Conservation (phyloP, 441 rosid species). For the Erysimum pusillum region DNA sequence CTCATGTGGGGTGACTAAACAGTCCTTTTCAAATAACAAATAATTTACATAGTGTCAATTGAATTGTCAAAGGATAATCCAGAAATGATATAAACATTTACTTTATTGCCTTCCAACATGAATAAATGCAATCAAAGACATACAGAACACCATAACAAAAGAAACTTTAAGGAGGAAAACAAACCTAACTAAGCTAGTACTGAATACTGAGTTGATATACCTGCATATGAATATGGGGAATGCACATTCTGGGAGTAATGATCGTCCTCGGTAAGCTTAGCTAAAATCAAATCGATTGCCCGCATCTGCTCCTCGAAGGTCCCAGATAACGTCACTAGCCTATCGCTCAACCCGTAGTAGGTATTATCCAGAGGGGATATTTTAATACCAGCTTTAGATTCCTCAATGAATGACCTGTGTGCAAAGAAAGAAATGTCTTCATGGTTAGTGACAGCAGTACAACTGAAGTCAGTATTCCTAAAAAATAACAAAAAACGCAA, state of each 20-base stretch:
- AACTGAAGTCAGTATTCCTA: constrained; percentile 20
- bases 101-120: constrained; percentile 14
- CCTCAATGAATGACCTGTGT: constrained; percentile 94
- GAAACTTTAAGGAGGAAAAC: constrained; percentile 19
- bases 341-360: constrained; percentile 89
- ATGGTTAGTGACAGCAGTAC: neutral
- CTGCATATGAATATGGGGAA: constrained; percentile 92
- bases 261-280: constrained; percentile 86
- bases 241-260: constrained; percentile 85
- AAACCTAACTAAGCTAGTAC: constrained; percentile 30
- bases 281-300: constrained; percentile 86
- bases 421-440: constrained; percentile 18
- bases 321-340: constrained; percentile 92
- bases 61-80: constrained; percentile 17
- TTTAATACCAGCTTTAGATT: constrained; percentile 94
- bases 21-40: constrained; percentile 18
- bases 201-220: constrained; percentile 56
- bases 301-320: constrained; percentile 91
- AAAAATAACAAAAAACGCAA: constrained; percentile 5
- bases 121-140: constrained; percentile 35
- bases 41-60: neutral
- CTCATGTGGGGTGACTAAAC: constrained; percentile 22
- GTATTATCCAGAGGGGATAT: constrained; percentile 92
- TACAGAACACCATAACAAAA: constrained; percentile 34
- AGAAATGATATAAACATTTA: constrained; percentile 17